Evolutionary conservation across 1,284 basidiomycete genomes (phyloP), one percentile per base, ranked within the genome.

Genomic region (Papiliotrema fonsecae): DNA sequence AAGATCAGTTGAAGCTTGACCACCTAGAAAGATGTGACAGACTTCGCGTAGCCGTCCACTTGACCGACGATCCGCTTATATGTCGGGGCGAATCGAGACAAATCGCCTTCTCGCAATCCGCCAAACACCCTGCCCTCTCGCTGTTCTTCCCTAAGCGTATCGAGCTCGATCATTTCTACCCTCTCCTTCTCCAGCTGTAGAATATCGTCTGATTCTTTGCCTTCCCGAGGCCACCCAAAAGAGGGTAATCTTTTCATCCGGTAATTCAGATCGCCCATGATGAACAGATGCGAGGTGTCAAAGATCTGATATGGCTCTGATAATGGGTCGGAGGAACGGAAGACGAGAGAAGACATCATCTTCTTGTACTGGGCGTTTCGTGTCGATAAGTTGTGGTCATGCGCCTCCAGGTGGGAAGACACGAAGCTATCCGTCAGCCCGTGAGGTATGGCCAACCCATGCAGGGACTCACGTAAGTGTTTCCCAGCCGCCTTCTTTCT

Each of bases 251-350:
- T 64, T 10, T 77, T 74, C 6, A 96, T 73, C 10, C 91, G 83
- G 74, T 93, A 96, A 73, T 96, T 96, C 52, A 94, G 81, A 73
- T 96, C 91, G 11, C 89, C 89, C 42, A 89, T 78, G 67, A 92
- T 78, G 77, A 91, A 90, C 2, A 90, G 78, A 64, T 93, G 88
- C 7, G 88, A 87, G 0, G 87, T 85, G 36, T 82, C 77, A 74
- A 86, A 87, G 31, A 91, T 79, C 26, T 84, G 90, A 32, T 81
- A 63, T 21, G 65, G 70, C 10, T 75, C 68, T 6, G 71, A 64
- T 3, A 76, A 73, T 14, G 71, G 71, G 37, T 79, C 75, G 2
- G 78, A 60, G 2, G 85, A 76, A 10, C 81, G 75, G 64, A 98
- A 97, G 41, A 93, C 78, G 40, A 98, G 79, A 1, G 85, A 82